A percentile compares a stretch with the other conserved stretches of the same genome.
Conservation (phyloP, 2,329 filamentous ascomycete genomes). For the Nectriaceae sp. region DNA sequence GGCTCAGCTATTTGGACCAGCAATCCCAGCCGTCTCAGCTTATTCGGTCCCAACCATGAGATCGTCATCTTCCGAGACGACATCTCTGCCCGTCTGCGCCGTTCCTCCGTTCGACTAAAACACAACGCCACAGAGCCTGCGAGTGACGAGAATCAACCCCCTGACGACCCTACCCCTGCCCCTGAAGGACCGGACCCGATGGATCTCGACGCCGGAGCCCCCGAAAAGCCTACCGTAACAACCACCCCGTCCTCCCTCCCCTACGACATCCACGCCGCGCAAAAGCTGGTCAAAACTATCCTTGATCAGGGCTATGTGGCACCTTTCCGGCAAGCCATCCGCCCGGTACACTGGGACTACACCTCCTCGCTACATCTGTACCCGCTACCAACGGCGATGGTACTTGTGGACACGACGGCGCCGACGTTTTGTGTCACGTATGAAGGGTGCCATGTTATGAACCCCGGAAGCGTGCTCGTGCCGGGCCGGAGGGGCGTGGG, state of each 20-base stretch:
- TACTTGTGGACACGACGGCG: slow-evolving; percentile 80
- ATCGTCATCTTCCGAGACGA: slow-evolving; percentile 88
- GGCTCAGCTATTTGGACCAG: slow-evolving; percentile 79
- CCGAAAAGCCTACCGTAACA: slow-evolving; percentile 17
- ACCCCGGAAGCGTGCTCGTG: slow-evolving; percentile 78
- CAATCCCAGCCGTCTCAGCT: slow-evolving; percentile 78
- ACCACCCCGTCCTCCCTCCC: slow-evolving; percentile 36
- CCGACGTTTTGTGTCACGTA: slow-evolving; percentile 87
- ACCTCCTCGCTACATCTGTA: slow-evolving; percentile 77
- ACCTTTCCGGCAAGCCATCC: slow-evolving; percentile 77
- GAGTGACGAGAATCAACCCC: slow-evolving; percentile 30
- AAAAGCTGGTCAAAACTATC: slow-evolving; percentile 85
- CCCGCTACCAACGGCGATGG: slow-evolving; percentile 80
- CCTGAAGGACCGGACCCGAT: slow-evolving; percentile 34
- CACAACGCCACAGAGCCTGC: slow-evolving; percentile 37
- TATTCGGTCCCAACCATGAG: slow-evolving; percentile 89
- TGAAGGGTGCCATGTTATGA: slow-evolving; percentile 94
- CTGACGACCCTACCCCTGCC: slow-evolving; percentile 11
- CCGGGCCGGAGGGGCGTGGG: slow-evolving; percentile 68
- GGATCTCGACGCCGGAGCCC: slow-evolving; percentile 41
- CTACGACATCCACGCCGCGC: slow-evolving; percentile 60
- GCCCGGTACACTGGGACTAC: slow-evolving; percentile 91
- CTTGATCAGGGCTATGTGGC: slow-evolving; percentile 88
- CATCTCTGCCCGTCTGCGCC: slow-evolving; percentile 74
- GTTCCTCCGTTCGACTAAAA: slow-evolving; percentile 74